Percentiles rank a stretch among this genome's conserved stretches.
These are phyloP conservation scores for Boletus albobrunnescens DNA, from an alignment of 1,284 basidiomycete genomes.

Conservation along the genomic window DNA sequence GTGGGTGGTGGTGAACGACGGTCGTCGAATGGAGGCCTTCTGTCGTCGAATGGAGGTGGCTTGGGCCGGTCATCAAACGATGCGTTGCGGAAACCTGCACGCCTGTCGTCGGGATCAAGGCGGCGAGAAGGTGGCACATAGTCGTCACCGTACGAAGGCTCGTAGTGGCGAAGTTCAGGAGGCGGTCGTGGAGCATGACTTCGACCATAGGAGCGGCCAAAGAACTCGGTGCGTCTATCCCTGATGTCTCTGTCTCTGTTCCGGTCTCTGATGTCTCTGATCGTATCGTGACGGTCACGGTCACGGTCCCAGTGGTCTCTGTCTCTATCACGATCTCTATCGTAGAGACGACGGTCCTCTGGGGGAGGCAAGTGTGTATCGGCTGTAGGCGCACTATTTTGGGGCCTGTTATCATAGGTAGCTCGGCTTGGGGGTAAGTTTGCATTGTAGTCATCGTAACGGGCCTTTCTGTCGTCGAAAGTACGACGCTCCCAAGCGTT, in stretches of 20 bases:
- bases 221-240: constrained; percentile 33
- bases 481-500: constrained; percentile 16
- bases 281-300: constrained; percentile 23
- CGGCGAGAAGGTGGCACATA: constrained; percentile 33
- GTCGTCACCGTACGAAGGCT: constrained; percentile 36
- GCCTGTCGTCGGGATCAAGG: constrained; percentile 33
- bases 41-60: constrained; percentile 25
- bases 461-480: constrained; percentile 21
- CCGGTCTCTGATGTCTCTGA: constrained; percentile 31
- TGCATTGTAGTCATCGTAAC: constrained; percentile 17
- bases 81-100: constrained; percentile 14
- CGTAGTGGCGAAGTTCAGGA: constrained; percentile 42
- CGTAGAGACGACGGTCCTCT: constrained; percentile 23
- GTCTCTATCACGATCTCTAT: constrained; percentile 35
- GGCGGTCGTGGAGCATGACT: constrained; percentile 40
- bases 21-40: constrained; percentile 28
- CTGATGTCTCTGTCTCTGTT: constrained; percentile 36
- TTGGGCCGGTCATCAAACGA: constrained; percentile 19
- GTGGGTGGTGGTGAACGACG: constrained; percentile 16
- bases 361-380: constrained; percentile 16
- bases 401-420: constrained; percentile 13
- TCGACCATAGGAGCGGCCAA: constrained; percentile 37
- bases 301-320: constrained; percentile 34
- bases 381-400: constrained; percentile 2
- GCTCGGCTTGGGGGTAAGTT: constrained; percentile 10